A percentile compares a stretch with the other conserved stretches of the same genome.
Evolutionary conservation across 306 rosid species (phyloP).

Genomic region (Vigna unguiculata): DNA sequence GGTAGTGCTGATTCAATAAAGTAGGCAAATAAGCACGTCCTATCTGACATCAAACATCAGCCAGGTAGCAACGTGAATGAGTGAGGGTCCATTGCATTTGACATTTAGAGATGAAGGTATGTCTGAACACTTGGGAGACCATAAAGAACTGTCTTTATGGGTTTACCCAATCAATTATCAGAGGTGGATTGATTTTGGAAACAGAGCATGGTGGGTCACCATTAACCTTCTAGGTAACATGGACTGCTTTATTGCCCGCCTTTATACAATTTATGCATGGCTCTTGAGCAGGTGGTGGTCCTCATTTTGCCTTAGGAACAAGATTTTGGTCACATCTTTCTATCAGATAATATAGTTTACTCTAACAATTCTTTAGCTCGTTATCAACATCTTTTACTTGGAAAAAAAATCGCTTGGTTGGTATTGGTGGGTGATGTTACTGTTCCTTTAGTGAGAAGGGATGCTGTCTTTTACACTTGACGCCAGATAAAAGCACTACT

Average conservation of each 20-base stretch:
- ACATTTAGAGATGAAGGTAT: slow-evolving; percentile 55
- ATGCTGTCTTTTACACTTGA: background rate
- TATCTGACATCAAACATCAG: slow-evolving; percentile 49
- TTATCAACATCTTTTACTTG: background rate
- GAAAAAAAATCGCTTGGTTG: background rate
- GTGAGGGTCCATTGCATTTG: slow-evolving; percentile 57
- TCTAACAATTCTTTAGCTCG: background rate
- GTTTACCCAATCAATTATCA: slow-evolving; percentile 50
- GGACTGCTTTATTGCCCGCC: slow-evolving; percentile 52
- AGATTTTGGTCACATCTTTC: slow-evolving; percentile 41
- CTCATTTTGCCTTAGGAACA: slow-evolving; percentile 44
- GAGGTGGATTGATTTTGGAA: slow-evolving; percentile 51
- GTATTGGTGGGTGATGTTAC: background rate
- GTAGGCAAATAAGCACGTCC: slow-evolving; percentile 45
- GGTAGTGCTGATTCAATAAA: slow-evolving; percentile 48
- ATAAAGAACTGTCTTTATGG: slow-evolving; percentile 50
- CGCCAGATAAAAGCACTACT: background rate
- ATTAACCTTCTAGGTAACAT: slow-evolving; percentile 55
- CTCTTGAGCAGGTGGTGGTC: slow-evolving; percentile 43
- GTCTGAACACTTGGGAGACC: slow-evolving; percentile 49
- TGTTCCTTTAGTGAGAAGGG: background rate
- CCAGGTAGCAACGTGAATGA: slow-evolving; percentile 44
- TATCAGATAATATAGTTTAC: slow-evolving; percentile 35
- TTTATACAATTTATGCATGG: slow-evolving; percentile 45
- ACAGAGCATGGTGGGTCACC: slow-evolving; percentile 59